A percentile compares a stretch with the other conserved stretches of the same genome.
Conservation (phyloP, 306 rosid species). For the Abrus pulchellus region DNA sequence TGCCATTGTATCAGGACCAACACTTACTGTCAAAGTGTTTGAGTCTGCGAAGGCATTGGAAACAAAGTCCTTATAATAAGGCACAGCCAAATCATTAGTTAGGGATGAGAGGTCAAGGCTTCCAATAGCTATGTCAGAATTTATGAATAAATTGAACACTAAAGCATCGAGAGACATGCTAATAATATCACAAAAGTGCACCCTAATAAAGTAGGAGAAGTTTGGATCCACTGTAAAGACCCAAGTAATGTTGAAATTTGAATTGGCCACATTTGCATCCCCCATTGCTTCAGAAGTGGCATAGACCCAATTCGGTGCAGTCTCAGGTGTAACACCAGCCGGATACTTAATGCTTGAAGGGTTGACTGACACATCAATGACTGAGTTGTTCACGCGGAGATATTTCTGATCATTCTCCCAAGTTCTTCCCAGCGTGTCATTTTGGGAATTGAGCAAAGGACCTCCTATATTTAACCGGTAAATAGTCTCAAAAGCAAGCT, state of each 20-base stretch:
- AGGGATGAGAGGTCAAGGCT: constrained; percentile 81
- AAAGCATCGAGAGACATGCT: constrained; percentile 76
- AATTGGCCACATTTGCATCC: constrained; percentile 69
- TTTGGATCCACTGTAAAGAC: constrained; percentile 75
- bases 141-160: constrained; percentile 84
- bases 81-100: constrained; percentile 70
- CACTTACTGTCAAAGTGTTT: constrained; percentile 76
- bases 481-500: constrained; percentile 78
- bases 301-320: constrained; percentile 90
- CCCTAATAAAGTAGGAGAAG: constrained; percentile 77
- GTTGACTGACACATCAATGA: constrained; percentile 62
- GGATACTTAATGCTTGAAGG: constrained; percentile 74
- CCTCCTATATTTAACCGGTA: constrained; percentile 91
- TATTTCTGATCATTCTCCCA: constrained; percentile 88
- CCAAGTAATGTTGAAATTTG: constrained; percentile 95
- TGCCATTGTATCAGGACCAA: constrained; percentile 84
- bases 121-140: constrained; percentile 65
- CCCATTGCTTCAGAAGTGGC: constrained; percentile 90
- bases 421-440: constrained; percentile 91
- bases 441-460: constrained; percentile 75
- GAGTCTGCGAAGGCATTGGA: constrained; percentile 61
- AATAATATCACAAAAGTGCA: constrained; percentile 87
- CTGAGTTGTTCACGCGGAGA: constrained; percentile 87
- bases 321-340: constrained; percentile 66
- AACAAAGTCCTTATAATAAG: constrained; percentile 77